These are phyloP conservation scores for Mixia osmundae DNA, from an alignment of 1,284 basidiomycete species.

Conservation along the genomic window DNA sequence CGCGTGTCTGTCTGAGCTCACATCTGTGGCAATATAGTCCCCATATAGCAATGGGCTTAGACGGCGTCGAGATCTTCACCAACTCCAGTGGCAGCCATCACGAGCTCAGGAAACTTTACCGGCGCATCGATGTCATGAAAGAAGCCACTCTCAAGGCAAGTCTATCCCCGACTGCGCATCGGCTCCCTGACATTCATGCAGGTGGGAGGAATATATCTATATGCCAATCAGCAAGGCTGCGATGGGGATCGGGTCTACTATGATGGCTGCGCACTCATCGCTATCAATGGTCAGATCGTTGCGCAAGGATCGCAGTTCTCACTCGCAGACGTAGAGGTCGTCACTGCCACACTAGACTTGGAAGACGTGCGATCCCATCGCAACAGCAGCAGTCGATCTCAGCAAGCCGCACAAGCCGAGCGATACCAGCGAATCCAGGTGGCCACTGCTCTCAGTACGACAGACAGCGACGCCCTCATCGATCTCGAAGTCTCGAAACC, in stretches of 20 bases:
- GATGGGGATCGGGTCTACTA: constrained; percentile 96
- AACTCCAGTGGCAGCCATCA: constrained; percentile 96
- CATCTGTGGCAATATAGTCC: constrained; percentile 33
- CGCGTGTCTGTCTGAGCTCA: background rate
- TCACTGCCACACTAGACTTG: constrained; percentile 82
- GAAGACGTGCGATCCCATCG: constrained; percentile 80
- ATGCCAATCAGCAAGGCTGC: constrained; percentile 96
- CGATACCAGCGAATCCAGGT: constrained; percentile 55
- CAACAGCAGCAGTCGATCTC: constrained; percentile 51
- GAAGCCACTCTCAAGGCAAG: constrained; percentile 80
- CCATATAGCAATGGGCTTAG: constrained; percentile 86
- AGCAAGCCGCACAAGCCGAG: constrained; percentile 59
- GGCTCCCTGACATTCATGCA: constrained; percentile 20
- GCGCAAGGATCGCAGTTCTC: constrained; percentile 95
- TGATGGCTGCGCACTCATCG: constrained; percentile 89
- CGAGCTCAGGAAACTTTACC: constrained; percentile 79
- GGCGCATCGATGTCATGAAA: constrained; percentile 79
- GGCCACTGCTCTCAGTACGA: constrained; percentile 46
- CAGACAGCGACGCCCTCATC: constrained; percentile 37
- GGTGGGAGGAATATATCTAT: constrained; percentile 90
- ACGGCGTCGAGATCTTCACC: constrained; percentile 95
- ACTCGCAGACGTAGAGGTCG: constrained; percentile 79
- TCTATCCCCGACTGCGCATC: background rate
- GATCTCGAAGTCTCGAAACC: constrained; percentile 28
- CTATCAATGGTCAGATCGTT: constrained; percentile 71